Conservation (phyloP, 768 basidiomycete species). For the Auricularia heimuer region DNA sequence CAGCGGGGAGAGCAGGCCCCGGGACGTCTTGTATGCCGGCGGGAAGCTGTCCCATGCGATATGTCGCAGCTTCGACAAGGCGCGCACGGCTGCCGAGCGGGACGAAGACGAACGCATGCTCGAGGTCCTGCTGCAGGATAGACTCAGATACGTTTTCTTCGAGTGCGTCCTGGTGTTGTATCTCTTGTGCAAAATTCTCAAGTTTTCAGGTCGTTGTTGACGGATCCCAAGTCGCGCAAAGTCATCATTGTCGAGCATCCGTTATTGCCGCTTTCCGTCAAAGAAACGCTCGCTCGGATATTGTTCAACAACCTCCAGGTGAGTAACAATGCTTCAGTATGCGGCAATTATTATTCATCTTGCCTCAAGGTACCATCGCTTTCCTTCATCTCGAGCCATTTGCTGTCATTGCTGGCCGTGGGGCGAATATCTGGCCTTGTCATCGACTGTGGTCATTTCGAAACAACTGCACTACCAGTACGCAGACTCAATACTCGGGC, state of each 20-base stretch:
- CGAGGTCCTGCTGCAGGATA: slow-evolving; percentile 55
- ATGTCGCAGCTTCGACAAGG: slow-evolving; percentile 2
- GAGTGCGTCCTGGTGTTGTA: slow-evolving; percentile 43
- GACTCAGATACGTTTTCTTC: slow-evolving; percentile 71
- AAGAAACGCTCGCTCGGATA: slow-evolving; percentile 76
- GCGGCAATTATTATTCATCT: neutral
- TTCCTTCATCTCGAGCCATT: slow-evolving; percentile 83
- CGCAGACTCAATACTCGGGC: slow-evolving; percentile 17
- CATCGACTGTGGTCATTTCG: slow-evolving; percentile 85
- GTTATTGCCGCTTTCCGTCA: slow-evolving; percentile 73
- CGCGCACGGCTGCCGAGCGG: slow-evolving; percentile 37
- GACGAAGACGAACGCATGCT: slow-evolving; percentile 69
- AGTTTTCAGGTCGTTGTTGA: slow-evolving; percentile 65
- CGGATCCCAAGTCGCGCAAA: slow-evolving; percentile 92
- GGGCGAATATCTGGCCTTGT: slow-evolving; percentile 92
- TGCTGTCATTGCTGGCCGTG: slow-evolving; percentile 74
- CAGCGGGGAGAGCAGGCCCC: slow-evolving; percentile 86
- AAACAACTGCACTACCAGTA: slow-evolving; percentile 82
- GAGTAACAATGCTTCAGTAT: slow-evolving; percentile 7
- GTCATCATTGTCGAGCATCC: slow-evolving; percentile 90
- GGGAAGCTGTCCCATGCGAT: slow-evolving; percentile 40
- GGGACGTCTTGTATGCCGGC: slow-evolving; percentile 72
- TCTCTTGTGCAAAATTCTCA: neutral
- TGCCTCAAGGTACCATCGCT: slow-evolving; percentile 73
- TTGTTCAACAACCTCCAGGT: slow-evolving; percentile 89